These are phyloP conservation scores for Naegleria lovaniensis DNA, from an alignment of 208 protist genomes.

Conservation along the genomic window DNA sequence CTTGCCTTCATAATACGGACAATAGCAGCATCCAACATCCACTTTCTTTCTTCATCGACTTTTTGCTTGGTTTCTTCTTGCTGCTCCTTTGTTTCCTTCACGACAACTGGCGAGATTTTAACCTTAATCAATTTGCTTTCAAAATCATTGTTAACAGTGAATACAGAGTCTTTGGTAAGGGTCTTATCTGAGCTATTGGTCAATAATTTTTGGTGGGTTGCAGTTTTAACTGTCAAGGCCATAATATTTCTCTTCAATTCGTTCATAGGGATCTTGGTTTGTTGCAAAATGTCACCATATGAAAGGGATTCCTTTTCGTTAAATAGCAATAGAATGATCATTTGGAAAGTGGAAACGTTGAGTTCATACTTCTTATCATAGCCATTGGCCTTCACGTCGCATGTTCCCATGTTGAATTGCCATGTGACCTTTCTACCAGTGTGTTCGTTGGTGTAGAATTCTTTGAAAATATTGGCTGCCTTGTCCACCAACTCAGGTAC, in stretches of 20 bases:
- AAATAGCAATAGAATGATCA: slow-evolving; percentile 62
- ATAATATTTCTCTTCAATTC: slow-evolving; percentile 54
- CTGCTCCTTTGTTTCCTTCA: slow-evolving; percentile 54
- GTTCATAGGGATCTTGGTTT: slow-evolving; percentile 39
- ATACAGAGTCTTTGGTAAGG: background rate
- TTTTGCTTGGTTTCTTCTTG: slow-evolving; percentile 51
- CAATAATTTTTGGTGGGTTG: slow-evolving; percentile 45
- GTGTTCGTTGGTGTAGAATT: slow-evolving; percentile 55
- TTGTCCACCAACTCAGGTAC: slow-evolving; percentile 40
- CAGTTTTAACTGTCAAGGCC: slow-evolving; percentile 45
- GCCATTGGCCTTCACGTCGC: background rate
- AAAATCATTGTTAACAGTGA: slow-evolving; percentile 30
- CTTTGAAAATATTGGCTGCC: slow-evolving; percentile 54
- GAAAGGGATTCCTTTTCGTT: slow-evolving; percentile 51
- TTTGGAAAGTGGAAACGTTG: slow-evolving; percentile 58
- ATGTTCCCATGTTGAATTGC: slow-evolving; percentile 55
- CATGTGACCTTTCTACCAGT: slow-evolving; percentile 58
- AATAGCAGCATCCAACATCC: slow-evolving; percentile 66
- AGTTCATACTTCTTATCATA: slow-evolving; percentile 48
- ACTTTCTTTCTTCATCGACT: slow-evolving; percentile 68
- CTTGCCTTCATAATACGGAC: slow-evolving; percentile 75
- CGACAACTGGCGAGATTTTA: slow-evolving; percentile 43
- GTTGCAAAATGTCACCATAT: slow-evolving; percentile 43
- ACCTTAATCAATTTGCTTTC: slow-evolving; percentile 46
- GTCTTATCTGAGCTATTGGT: background rate